phyloP scores from a whole-genome alignment of 2,329 filamentous ascomycete species.

The Alternaria metachromatica region DNA sequence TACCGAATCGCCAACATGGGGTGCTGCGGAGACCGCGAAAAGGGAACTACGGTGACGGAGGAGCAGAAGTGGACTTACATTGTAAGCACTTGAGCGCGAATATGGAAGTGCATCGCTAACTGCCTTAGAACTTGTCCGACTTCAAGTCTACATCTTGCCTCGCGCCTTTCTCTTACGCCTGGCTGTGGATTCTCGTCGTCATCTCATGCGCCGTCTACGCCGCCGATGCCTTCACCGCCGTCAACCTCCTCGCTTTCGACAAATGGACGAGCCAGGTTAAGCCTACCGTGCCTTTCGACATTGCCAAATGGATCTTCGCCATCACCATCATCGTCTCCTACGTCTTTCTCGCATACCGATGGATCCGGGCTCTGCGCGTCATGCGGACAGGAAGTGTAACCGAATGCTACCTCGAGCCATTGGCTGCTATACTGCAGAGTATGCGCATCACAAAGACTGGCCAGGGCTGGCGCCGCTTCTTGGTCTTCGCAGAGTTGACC shows the following conservation, averaged over 20 bases:
- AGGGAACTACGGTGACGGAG: slow-evolving; percentile 49
- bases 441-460: slow-evolving; percentile 72
- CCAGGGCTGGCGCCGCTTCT: slow-evolving; percentile 84
- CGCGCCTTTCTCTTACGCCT: slow-evolving; percentile 79
- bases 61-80: slow-evolving; percentile 85
- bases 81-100: slow-evolving; percentile 59
- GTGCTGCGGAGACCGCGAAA: slow-evolving; percentile 49
- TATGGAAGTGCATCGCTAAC: slow-evolving; percentile 25
- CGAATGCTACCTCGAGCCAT: slow-evolving; percentile 86
- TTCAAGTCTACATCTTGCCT: slow-evolving; percentile 85
- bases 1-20: slow-evolving; percentile 41
- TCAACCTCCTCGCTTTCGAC: slow-evolving; percentile 89
- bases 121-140: slow-evolving; percentile 62
- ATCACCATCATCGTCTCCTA: slow-evolving; percentile 91
- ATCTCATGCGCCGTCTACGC: slow-evolving; percentile 84
- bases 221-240: slow-evolving; percentile 90
- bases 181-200: slow-evolving; percentile 80
- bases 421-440: slow-evolving; percentile 85
- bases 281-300: slow-evolving; percentile 75
- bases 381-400: slow-evolving; percentile 86
- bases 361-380: slow-evolving; percentile 77
- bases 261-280: slow-evolving; percentile 85
- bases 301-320: slow-evolving; percentile 95
- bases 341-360: slow-evolving; percentile 79
- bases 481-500: slow-evolving; percentile 91